Percentiles rank a stretch among this genome's conserved stretches.
phyloP scores from a whole-genome alignment of 352 stramenopile species.

The Elongisporangium prolatum region DNA sequence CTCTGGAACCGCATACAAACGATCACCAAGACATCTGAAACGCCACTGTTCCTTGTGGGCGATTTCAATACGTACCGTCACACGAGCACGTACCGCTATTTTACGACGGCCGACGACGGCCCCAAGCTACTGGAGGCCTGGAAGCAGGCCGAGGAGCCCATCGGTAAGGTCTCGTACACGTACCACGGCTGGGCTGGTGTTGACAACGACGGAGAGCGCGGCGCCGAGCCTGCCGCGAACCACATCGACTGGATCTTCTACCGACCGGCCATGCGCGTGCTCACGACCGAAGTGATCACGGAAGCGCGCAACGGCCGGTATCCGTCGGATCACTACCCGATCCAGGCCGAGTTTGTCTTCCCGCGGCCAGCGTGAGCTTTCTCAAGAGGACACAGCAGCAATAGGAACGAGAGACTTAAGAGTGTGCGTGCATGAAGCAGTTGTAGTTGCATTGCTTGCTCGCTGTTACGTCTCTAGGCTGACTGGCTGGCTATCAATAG shows the following conservation, averaged over 20 bases:
- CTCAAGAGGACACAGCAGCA: not conserved
- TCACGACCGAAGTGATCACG: constrained; percentile 78
- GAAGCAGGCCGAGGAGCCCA: constrained; percentile 55
- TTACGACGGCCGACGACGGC: constrained; percentile 53
- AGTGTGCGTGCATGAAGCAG: not conserved
- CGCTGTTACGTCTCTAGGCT: constrained; percentile 5
- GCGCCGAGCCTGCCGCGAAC: constrained; percentile 57
- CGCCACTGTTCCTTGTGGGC: constrained; percentile 73
- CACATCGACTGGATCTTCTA: constrained; percentile 91
- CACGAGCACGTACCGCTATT: constrained; percentile 77
- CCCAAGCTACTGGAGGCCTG: constrained; percentile 70
- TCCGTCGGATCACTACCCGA: constrained; percentile 85
- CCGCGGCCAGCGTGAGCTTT: constrained; percentile 27
- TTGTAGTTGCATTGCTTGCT: constrained; percentile 17
- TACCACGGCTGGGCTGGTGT: constrained; percentile 87
- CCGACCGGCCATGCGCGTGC: constrained; percentile 67
- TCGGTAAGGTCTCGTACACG: constrained; percentile 78
- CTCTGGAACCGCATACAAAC: constrained; percentile 62
- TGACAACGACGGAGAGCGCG: constrained; percentile 75
- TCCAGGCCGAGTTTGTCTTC: constrained; percentile 78
- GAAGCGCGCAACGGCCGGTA: constrained; percentile 77
- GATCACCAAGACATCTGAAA: constrained; percentile 32
- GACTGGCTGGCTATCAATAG: constrained; percentile 20
- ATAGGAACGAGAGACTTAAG: constrained; percentile 10
- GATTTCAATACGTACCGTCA: constrained; percentile 88